These are phyloP conservation scores for Termitomyces titanicus DNA, from an alignment of 768 basidiomycete genomes.

Conservation along the genomic window DNA sequence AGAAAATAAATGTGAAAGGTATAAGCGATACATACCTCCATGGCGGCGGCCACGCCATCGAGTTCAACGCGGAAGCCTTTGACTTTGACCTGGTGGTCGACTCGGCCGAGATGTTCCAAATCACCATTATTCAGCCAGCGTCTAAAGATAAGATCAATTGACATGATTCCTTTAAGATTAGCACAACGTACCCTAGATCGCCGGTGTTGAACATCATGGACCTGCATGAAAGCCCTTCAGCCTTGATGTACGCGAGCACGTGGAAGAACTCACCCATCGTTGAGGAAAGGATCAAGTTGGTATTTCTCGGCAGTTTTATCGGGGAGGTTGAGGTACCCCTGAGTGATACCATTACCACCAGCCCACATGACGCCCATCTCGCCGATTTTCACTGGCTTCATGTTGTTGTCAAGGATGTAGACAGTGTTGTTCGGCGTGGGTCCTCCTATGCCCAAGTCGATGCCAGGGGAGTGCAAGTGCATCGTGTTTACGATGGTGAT, in stretches of 20 bases:
- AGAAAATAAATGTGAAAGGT: neutral
- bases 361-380: conserved; percentile 50
- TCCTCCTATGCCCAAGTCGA: conserved; percentile 41
- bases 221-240: conserved; percentile 10
- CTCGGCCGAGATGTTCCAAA: conserved; percentile 53
- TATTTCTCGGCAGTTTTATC: conserved; percentile 51
- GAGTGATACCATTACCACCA: conserved; percentile 52
- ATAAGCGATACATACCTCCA: conserved; percentile 37
- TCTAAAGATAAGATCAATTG: conserved; percentile 20
- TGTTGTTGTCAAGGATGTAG: conserved; percentile 34
- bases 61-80: conserved; percentile 65
- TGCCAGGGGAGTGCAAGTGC: conserved; percentile 36
- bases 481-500: conserved; percentile 53
- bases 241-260: neutral
- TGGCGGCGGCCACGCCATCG: conserved; percentile 55
- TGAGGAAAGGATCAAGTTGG: conserved; percentile 43
- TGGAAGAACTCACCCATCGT: conserved; percentile 38
- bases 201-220: conserved; percentile 61
- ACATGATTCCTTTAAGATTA: neutral
- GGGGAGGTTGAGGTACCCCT: conserved; percentile 52
- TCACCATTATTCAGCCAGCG: conserved; percentile 49
- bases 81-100: conserved; percentile 62
- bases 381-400: conserved; percentile 33
- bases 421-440: conserved; percentile 48
- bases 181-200: conserved; percentile 41